Base-by-base conservation (phyloP, 306 rosid species). In the Canavalia gladiata region DNA sequence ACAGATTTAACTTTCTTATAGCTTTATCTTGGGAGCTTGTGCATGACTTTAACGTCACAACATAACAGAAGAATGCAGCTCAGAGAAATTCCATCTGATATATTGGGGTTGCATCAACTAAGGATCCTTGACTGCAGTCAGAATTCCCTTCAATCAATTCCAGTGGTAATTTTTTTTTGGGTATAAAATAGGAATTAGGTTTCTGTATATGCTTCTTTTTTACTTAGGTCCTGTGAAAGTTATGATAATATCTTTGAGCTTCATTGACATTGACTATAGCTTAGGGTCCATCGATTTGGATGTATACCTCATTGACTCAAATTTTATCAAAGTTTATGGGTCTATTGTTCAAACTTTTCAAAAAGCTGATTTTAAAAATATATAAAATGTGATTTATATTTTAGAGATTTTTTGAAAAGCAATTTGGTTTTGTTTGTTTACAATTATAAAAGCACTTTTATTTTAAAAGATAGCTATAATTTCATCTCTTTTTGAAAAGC, bases 91-190 rank as follows among this genome's bases (percentile, higher is more conserved):
- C 97, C 97, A 56, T 80, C 89, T 5, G 94, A 90, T 84, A 82
- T 95, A 86, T 84, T 89, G 87, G 74, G 82, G 83, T 84, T 95
- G 81, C 88, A 77, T 82, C 87, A 88, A 46, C 79, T 95, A 79
- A 86, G 75, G 83, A 88, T 90, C 82, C 97, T 95, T 68, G 91
- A 88, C 89, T 80, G 93, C 80, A 89, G 97, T 91, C 97, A 92
- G 90, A 95, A 95, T 85, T 90, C 95, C 82, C 87, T 95, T 84
- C 97, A 84, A 78, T 84, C 86, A 2, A 67, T 95, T 85, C 94
- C 99, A 82, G 85, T 52, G 97, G 98, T 95, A 94, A 87, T 55
- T 39, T 66, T 37, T 45, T 64, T 18, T 68, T 50, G 8, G 11
- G 35, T 83, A 42, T 47, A 47, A 58, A 72, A 57, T 45, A 76